These are phyloP conservation scores for Cokeromyces recurvatus DNA, from an alignment of 371 early-diverging fungal species.

Conservation along the genomic window DNA sequence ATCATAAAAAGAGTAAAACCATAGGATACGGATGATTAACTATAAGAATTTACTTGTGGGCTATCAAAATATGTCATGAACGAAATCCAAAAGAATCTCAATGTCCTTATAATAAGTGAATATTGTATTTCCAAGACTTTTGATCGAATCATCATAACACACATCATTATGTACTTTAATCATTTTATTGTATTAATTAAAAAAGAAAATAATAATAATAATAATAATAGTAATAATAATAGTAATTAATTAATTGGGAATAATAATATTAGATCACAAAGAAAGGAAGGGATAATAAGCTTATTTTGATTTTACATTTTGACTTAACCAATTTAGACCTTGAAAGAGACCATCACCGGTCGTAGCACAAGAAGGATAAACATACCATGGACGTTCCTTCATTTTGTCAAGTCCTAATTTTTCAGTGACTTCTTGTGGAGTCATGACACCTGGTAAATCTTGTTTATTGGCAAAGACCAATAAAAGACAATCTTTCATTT, in stretches of 20 bases:
- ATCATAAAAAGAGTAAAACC: constrained; percentile 13
- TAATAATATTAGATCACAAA: too few relatives aligned
- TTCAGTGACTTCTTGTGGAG: constrained; percentile 78
- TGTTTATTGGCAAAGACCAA: constrained; percentile 89
- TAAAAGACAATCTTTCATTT: constrained; percentile 78
- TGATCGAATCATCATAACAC: constrained; percentile 50
- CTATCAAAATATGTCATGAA: too few relatives aligned
- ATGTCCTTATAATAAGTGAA: constrained; percentile 58
- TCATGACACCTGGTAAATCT: constrained; percentile 77
- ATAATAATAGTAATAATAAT: not conserved
- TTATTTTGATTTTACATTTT: constrained; percentile 68
- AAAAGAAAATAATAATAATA: too few relatives aligned
- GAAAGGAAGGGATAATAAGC: too few relatives aligned
- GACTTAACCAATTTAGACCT: constrained; percentile 86
- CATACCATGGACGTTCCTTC: constrained; percentile 80
- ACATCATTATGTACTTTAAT: constrained; percentile 17
- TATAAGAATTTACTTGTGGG: too few relatives aligned
- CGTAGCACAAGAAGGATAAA: constrained; percentile 82
- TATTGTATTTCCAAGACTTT: constrained; percentile 65
- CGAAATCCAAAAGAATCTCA: too few relatives aligned
- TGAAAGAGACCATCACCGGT: constrained; percentile 87
- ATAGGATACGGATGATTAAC: too few relatives aligned
- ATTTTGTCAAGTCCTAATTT: constrained; percentile 71
- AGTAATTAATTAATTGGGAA: not conserved
- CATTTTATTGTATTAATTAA: too few relatives aligned